Evolutionary conservation across 2,329 filamentous ascomycete genomes (phyloP), one percentile per base, ranked within the genome.

Genomic region (Fusarium sp.): DNA sequence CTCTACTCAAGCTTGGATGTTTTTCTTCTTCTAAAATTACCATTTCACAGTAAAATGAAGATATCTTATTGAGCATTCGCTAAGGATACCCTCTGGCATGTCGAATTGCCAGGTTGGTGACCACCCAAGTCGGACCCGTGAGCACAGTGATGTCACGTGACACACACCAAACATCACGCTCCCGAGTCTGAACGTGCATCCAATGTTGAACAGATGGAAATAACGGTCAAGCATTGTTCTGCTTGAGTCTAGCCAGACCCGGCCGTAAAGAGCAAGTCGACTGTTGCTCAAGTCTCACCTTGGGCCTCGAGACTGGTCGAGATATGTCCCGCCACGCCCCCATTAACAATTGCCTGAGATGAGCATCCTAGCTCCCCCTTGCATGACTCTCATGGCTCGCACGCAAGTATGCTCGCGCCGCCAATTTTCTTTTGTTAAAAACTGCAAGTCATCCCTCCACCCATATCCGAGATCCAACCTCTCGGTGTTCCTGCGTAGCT

Each of bases 131-230:
- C 22, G 4, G n/a, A 47, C 42, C 42, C 42, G 25, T n/a, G 25
- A 50, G 9, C 45, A 29, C 16, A 50, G 45, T 4, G 5, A 50
- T 18, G 25, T 75, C 73, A 75, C 73, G 73, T 75, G 73, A 74
- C 22, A 36, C 27, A 14, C 9, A 40, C 11, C 22, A 27, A 54
- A 57, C 61, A 27, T 59, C 67, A 52, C 25, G 16, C 4, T 27
- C 22, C 27, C 14, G 25, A 27, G 45, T 50, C 45, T 50, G 22
- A 14, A 27, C 45, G 5, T 27, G 45, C 22, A 50, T 36, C 35
- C 35, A 36, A 36, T 18, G 13, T 35, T 56, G 25, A 63, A 60
- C 16, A 42, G n/a, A 27, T 63, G 36, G 20, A 60, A 54, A 58
- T 61, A 65, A 50, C 45, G 45, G 54, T 29, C 36, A 54, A 71